Percentiles rank a stretch among this genome's conserved stretches.
phyloP scores from a whole-genome alignment of 2,329 filamentous ascomycete genomes.

The Laburnicola sp. region DNA sequence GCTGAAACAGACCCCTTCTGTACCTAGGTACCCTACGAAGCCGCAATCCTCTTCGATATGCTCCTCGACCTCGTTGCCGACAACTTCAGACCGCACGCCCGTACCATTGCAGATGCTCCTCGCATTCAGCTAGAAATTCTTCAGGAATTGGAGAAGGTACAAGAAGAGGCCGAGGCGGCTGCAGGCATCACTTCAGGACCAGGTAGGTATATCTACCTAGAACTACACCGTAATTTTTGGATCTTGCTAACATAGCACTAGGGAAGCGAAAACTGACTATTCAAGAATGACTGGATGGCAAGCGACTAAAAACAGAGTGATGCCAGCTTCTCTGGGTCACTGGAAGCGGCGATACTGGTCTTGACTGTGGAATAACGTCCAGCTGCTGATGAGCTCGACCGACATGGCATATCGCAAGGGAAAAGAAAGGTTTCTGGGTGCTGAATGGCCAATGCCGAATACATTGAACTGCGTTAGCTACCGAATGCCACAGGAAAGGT shows the following conservation, averaged over 20 bases:
- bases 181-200: not conserved
- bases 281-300: slow-evolving; percentile 1
- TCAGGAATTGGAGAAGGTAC: not conserved
- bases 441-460: too few relatives aligned
- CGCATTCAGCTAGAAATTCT: not conserved
- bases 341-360: too few relatives aligned
- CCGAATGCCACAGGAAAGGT: too few relatives aligned
- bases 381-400: too few relatives aligned
- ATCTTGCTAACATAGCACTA: not conserved
- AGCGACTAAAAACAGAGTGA: not conserved
- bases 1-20: not conserved
- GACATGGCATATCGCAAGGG: too few relatives aligned
- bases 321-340: not conserved
- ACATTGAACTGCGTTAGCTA: too few relatives aligned
- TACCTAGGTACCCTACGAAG: slow-evolving; percentile 1
- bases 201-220: not conserved
- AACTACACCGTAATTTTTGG: not conserved
- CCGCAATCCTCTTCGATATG: slow-evolving; percentile 6
- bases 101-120: not conserved
- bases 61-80: not conserved
- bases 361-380: too few relatives aligned
- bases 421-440: too few relatives aligned
- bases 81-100: not conserved
- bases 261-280: slow-evolving; percentile 4
- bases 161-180: not conserved